These are phyloP conservation scores for Pythium utonaiense DNA, from an alignment of 352 stramenopile species.

Conservation along the genomic window DNA sequence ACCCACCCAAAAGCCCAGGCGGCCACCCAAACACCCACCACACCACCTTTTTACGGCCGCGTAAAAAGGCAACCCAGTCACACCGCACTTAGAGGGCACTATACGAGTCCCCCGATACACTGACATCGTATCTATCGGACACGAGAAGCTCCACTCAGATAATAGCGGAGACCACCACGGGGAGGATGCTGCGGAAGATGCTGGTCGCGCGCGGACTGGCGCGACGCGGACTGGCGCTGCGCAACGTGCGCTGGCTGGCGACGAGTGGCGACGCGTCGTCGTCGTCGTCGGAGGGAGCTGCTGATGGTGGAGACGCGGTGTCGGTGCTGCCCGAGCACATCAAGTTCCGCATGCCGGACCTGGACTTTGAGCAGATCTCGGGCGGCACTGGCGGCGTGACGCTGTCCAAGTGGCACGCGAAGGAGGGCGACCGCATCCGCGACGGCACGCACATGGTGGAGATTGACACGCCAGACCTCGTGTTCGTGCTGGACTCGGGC, in stretches of 20 bases:
- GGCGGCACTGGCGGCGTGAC: slow-evolving; percentile 47
- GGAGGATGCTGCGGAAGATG: background rate
- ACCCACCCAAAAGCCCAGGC: slow-evolving; percentile 5
- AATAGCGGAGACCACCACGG: too few relatives aligned
- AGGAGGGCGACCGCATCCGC: slow-evolving; percentile 54
- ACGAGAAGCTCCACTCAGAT: background rate
- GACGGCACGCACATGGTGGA: slow-evolving; percentile 79
- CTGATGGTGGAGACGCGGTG: background rate
- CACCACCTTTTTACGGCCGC: slow-evolving; percentile 10
- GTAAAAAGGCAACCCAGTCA: slow-evolving; percentile 4
- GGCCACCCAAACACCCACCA: slow-evolving; percentile 14
- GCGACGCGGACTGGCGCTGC: background rate
- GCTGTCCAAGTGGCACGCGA: slow-evolving; percentile 75
- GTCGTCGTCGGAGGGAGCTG: too few relatives aligned
- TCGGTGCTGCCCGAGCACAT: slow-evolving; percentile 67
- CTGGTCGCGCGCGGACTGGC: too few relatives aligned
- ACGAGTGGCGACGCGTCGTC: background rate
- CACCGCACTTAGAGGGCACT: background rate
- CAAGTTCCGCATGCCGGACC: slow-evolving; percentile 86
- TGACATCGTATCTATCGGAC: slow-evolving; percentile 1
- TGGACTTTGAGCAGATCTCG: slow-evolving; percentile 81
- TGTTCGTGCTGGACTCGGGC: slow-evolving; percentile 73
- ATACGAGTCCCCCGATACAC: background rate
- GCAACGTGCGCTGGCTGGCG: background rate
- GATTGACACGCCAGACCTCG: slow-evolving; percentile 85